Percentiles rank a stretch among this genome's conserved stretches.
Evolutionary conservation across 2,329 filamentous ascomycete species (phyloP).

Genomic region (Beauveria bassiana): DNA sequence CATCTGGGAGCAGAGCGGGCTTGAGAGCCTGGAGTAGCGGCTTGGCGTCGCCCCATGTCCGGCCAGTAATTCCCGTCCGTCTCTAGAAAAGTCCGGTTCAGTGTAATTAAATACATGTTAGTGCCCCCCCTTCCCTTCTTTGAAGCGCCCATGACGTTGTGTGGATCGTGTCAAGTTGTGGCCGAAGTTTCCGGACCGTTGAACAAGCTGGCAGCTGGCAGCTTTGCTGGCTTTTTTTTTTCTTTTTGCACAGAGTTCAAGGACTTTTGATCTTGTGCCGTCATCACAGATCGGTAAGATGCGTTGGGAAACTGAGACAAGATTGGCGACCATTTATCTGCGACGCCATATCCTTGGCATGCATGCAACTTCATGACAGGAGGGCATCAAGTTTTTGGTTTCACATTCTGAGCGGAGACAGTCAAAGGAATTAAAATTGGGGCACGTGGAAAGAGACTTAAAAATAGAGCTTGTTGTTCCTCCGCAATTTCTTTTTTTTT

Average conservation of each 20-base stretch:
- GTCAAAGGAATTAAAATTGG: background rate
- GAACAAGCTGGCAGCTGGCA: background rate
- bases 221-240: background rate
- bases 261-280: background rate
- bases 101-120: background rate
- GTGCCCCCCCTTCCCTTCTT: background rate
- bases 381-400: background rate
- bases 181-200: conserved; percentile 3
- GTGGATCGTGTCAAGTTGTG: background rate
- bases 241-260: background rate
- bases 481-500: too few relatives aligned
- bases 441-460: conserved; percentile 2
- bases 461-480: conserved; percentile 5
- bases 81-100: background rate
- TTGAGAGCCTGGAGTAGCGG: conserved; percentile 4
- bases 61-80: background rate
- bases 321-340: background rate
- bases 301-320: background rate
- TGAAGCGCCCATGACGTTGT: conserved; percentile 1
- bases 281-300: background rate
- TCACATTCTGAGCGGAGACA: background rate
- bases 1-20: background rate
- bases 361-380: background rate
- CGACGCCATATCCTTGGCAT: background rate
- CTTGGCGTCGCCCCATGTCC: conserved; percentile 3